Base-by-base conservation (phyloP, 805 yeast genomes). In the Millerago galiae region DNA sequence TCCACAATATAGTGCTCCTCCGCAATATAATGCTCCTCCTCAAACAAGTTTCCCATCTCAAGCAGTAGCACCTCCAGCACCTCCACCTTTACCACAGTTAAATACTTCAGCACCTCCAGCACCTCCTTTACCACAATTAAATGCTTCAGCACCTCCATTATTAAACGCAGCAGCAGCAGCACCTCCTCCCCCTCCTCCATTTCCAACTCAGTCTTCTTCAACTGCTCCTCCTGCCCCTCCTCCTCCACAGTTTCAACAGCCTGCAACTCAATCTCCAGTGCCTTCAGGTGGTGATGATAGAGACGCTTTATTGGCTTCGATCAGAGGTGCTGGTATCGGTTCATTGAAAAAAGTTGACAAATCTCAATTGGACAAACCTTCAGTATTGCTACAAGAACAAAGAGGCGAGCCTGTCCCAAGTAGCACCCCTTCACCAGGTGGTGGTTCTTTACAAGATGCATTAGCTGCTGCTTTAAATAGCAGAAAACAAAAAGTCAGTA, bases 281-380 rank as follows among this genome's bases (percentile, higher is more conserved):
- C 56, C 61, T 7, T 50, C 46, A 24, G 78, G 66, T 5, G 89
- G 73, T 50, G 64, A 68, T 2, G 81, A 81, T 0, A 70, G 95
- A 52, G 95, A 85, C 60, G 95, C 95, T 0, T 70, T 91, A 34
- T 67, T 91, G 46, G 85, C 95, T 0, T 87, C 97, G 1, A 91
- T 91, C 51, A 72, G 96, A 52, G 77, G 81, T 31, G 81, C 96
- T 0, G 83, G 81, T 12, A 31, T 90, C 5, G 81, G 83, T 0
- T 55, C 77, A 6, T 72, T 91, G 51, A 77, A 72, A 49, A 87
- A 81, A 58, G 83, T 83, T 2, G 97, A 91, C 61, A 91, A 89
- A 62, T 63, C 87, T 0, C 89, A 83, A 53, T 66, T 88, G 33
- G 96, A 90, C 29, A 77, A 72, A 47, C 95, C 97, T 9, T 79